Evolutionary conservation across 345 rosid genomes (phyloP), one percentile per base, ranked within the genome.

Genomic region (Boechera divaricarpa): DNA sequence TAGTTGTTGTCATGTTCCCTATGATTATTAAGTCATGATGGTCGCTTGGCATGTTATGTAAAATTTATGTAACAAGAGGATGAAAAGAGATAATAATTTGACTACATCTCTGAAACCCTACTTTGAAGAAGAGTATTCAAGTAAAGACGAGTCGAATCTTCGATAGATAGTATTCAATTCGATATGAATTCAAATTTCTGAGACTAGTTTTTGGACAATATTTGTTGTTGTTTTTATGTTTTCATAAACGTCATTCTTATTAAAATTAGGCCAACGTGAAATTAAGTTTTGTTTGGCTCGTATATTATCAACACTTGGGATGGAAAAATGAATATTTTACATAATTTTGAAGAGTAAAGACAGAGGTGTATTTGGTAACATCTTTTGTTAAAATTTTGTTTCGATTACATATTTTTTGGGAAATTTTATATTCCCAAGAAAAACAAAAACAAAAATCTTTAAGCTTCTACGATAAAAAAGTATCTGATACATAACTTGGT

Each of bases 1-100:
- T 35, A 21, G 28, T 36, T 61, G 49, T 24, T 47, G 59, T 71
- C 26, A 15, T 71, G 67, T 48, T 72, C 39, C 16, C 57, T 67
- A 10, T 44, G 60, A 45, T 73, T 63, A 29, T 63, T 18, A 64
- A 42, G 48, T 42, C 56, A 73, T 73, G 70, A 73, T 63, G 33
- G 55, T 64, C 35, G 33, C 48, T 73, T 73, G 47, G 63, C 63
- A 63, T 63, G 61, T 62, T 62, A 39, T 28, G 52, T 26, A 36
- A 26, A 59, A 0, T 7, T 31, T 44, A 32, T 71, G 18, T 48
- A n/a, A 60, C 16, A 72, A 24, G 49, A 49, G 2, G 35, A 8
- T 28, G 31, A 29, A 28, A 29, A 8, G 11, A 54, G 9, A 38
- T 1, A 31, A 51, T 16, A 18, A 10, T 38, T 13, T 47, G 15